Percentiles rank a stretch among this genome's conserved stretches.
Conservation (phyloP, 192 early-diverging fungal genomes). For the Coemansia erecta region DNA sequence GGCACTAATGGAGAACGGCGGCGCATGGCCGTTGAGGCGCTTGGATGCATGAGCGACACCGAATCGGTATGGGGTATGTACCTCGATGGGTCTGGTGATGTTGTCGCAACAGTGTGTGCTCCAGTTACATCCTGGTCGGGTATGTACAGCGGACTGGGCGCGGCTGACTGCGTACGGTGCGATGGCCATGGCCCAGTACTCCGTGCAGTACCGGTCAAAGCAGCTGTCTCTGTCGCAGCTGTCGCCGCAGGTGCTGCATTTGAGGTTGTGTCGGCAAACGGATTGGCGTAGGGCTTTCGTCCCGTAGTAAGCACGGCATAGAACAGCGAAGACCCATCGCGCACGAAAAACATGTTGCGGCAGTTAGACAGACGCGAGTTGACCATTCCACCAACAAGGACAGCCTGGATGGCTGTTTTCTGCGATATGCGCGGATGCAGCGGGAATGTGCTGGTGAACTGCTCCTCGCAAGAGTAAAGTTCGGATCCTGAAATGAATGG, state of each 20-base stretch:
- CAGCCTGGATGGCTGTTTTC: slow-evolving; percentile 26
- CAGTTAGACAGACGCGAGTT: slow-evolving; percentile 46
- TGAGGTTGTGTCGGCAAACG: slow-evolving; percentile 14
- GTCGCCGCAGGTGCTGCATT: background rate
- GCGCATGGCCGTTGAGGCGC: background rate
- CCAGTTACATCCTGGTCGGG: slow-evolving; percentile 15
- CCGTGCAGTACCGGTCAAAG: background rate
- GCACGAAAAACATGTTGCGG: slow-evolving; percentile 51
- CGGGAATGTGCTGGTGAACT: slow-evolving; percentile 36
- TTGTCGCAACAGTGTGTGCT: slow-evolving; percentile 43
- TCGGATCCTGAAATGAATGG: slow-evolving; percentile 30
- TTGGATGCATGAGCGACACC: slow-evolving; percentile 7
- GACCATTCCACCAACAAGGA: slow-evolving; percentile 46
- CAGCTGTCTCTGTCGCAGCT: background rate
- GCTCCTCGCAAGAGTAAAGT: slow-evolving; percentile 38
- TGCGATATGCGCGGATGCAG: slow-evolving; percentile 43
- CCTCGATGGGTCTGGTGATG: slow-evolving; percentile 28
- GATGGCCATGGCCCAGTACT: background rate
- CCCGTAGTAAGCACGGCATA: slow-evolving; percentile 33
- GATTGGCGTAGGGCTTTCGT: slow-evolving; percentile 34
- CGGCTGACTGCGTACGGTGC: background rate
- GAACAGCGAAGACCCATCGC: slow-evolving; percentile 43
- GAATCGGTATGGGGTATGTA: slow-evolving; percentile 5
- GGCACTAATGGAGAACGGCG: slow-evolving; percentile 20
- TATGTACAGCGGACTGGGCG: slow-evolving; percentile 17